Base-by-base conservation (phyloP, 345 rosid species). In the Xanthoceras sorbifolium region DNA sequence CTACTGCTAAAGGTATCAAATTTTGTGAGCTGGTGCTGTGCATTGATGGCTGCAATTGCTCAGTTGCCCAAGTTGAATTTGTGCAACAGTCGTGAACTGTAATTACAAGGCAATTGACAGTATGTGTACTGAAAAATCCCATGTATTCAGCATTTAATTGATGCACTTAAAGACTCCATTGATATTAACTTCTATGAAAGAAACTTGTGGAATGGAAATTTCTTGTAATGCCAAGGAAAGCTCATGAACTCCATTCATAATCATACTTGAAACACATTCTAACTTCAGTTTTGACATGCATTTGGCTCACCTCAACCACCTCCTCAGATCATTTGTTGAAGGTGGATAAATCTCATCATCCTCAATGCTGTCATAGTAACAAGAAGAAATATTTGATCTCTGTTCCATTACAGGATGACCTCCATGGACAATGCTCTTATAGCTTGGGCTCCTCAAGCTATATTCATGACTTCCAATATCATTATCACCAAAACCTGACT, bases 321-420 rank as follows among this genome's bases (percentile, higher is more conserved):
- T 79, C 36, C 87, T 83, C 1, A 79, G 79, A 20, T 86, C 85
- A 61, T 42, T 78, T 2, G 83, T 80, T 38, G 85, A 73, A 63
- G 89, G 79, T 46, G 89, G 89, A 26, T 84, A 85, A 69, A 78
- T 61, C 73, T 86, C 87, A 40, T 80, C 86, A 22, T 85, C 89
- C 17, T 55, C 61, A 55, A 82, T 34, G 69, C 81, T 83, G 15
- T 68, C 72, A 44, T 72, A 52, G 79, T 82, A 86, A 42, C 83
- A 85, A 50, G 85, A 86, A 36, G 84, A 82, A n/a, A 79, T 73
- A 38, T 78, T 79, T 23, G 77, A 83, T 57, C 74, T 84, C 48
- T 80, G 84, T 25, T 84, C 71, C 61, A 72, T 67, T 22, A 77
- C 80, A 70, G 66, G 59, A 66, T 73, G 68, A 22, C 72, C 54